Base-by-base conservation (phyloP, 257 asterid genomes). In the Petrea volubilis region DNA sequence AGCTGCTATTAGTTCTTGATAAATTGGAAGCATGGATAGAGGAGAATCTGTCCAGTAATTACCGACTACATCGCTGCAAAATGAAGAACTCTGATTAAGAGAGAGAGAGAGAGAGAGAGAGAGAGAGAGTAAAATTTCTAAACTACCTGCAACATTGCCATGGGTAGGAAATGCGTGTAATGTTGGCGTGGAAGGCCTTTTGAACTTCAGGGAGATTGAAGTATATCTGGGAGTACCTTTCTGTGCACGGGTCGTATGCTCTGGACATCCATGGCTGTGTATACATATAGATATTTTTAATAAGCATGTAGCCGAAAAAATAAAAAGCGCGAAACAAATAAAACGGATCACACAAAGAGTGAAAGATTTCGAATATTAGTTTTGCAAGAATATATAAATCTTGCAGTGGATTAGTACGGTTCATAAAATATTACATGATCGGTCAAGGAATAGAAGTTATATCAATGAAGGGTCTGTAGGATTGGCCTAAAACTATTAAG, bases 161-260 rank as follows among this genome's bases (percentile, higher is more conserved):
- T 0, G 85, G 82, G 76, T 92, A 90, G 38, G 96, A 61, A 73
- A 92, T 60, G 57, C 76, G 70, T 4, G 98, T 95, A 61, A 76
- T 68, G 36, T 95, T 95, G 62, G 99, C 97, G 29, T 95, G 99
- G 41, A 95, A 63, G 8, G 98, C 99, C 71, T 79, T 83, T 63
- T 95, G 99, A 71, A 95, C 99, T 67, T 88, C 91, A 15, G 95
- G 93, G 75, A 73, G 88, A 83, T 95, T 95, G 81, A 87, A 92
- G 83, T 95, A 95, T 15, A 76, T 68, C 27, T 77, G 52, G 1
- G 99, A 81, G 74, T 92, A 82, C 59, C 90, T 88, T 53, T 88
- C 98, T 0, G 99, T 87, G 71, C 99, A 95, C 2, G 98, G 99
- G 68, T 95, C 99, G 18, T 92, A 92, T 29, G 89, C 99, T 82